A percentile compares a stretch with the other conserved stretches of the same genome.
phyloP scores from a whole-genome alignment of 2,329 filamentous ascomycete genomes.

The Beauveria bassiana region DNA sequence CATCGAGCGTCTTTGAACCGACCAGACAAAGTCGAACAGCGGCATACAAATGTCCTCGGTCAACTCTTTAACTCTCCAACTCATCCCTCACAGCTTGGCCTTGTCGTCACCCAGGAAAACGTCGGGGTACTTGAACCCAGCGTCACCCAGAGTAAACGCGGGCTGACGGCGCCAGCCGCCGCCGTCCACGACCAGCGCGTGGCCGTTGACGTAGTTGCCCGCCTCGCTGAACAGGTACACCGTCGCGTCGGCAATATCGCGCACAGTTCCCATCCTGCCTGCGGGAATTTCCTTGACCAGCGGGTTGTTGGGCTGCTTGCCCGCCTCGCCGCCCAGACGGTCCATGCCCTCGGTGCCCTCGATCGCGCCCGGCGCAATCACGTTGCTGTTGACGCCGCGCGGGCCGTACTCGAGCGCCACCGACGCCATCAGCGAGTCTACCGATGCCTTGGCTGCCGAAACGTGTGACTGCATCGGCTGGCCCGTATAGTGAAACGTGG shows the following conservation, averaged over 20 bases:
- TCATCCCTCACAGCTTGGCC: conserved; percentile 31
- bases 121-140: conserved; percentile 44
- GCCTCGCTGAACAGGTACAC: conserved; percentile 82
- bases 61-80: background rate
- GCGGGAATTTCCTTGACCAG: conserved; percentile 52
- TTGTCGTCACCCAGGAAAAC: conserved; percentile 31
- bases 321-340: conserved; percentile 41
- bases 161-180: conserved; percentile 48
- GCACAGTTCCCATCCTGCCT: conserved; percentile 69
- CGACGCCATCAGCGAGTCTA: conserved; percentile 75
- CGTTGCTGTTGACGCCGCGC: conserved; percentile 76
- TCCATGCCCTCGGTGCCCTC: conserved; percentile 74
- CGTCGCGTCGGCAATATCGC: conserved; percentile 88
- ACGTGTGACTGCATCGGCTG: conserved; percentile 83
- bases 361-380: conserved; percentile 83
- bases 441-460: conserved; percentile 81
- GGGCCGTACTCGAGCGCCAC: conserved; percentile 88
- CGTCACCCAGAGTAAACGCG: conserved; percentile 36
- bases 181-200: conserved; percentile 67
- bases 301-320: conserved; percentile 21
- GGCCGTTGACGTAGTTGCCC: conserved; percentile 79
- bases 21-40: background rate
- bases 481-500: conserved; percentile 85
- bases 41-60: background rate
- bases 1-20: background rate